Base-by-base conservation (phyloP, 2,329 filamentous ascomycete genomes). In the Xylariaceae sp. region DNA sequence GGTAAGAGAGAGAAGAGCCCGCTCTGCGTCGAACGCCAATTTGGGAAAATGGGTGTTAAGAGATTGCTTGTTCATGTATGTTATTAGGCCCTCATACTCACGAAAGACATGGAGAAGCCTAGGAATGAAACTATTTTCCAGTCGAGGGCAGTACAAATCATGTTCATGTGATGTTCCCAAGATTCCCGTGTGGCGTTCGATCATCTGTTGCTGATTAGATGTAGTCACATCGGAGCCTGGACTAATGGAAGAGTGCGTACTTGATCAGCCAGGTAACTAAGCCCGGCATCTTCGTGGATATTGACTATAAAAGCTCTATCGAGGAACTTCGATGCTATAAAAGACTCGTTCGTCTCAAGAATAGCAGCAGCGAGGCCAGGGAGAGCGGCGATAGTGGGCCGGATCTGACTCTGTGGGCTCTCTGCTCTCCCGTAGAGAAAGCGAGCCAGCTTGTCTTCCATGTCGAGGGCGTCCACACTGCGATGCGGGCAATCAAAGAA, bases 401-500 rank as follows among this genome's bases (percentile, higher is more conserved):
- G 9, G 10, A 35, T 15, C 2, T 26, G 20, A 26, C 36, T 30
- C 13, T 26, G 15, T 18, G 20, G 7, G 7, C 15, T 39, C 18
- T 23, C 35, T 16, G 9, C 13, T 32, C 18, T 11, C 15, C n/a
- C 20, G 11, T 41, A 49, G 9, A 41, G 10, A 8, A 41, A n/a
- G 6, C 27, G 18, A 35, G 45, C 35, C 18, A 49, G 15, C 36
- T 41, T 41, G 23, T 49, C 27, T 39, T 49, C 45, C 35, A 49
- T 41, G n/a, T 49, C 27, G 9, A 26, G 20, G 20, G 18, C 6
- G 20, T 41, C 26, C 1, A 10, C 9, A 20, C 36, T 35, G 23
- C 35, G 13, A 41, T 49, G 26, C 16, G 24, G 45, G 15, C 36
- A 49, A 20, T 49, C 26, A 18, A 49, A 49, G n/a, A 49, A 49